Evolutionary conservation across 2,329 filamentous ascomycete species (phyloP).

Genomic region (Trichoderma oligosporum): DNA sequence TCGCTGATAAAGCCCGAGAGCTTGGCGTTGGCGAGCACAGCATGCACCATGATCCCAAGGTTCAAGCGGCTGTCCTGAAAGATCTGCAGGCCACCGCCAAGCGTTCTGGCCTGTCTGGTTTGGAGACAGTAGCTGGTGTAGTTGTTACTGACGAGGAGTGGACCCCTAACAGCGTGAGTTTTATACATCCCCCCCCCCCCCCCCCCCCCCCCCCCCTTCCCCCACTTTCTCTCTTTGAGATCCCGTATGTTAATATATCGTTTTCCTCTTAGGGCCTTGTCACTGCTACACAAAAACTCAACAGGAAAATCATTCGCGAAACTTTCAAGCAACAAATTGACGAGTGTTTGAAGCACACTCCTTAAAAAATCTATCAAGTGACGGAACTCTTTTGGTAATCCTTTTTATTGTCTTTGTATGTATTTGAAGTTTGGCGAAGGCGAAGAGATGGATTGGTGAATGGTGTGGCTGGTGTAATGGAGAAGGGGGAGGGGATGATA

Average conservation of each 20-base stretch:
- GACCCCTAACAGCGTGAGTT: constrained; percentile 77
- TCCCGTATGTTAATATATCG: constrained; percentile 23
- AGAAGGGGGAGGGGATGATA: background rate
- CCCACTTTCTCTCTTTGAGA: background rate
- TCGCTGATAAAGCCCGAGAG: constrained; percentile 57
- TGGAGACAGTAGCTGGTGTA: constrained; percentile 73
- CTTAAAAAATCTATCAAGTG: constrained; percentile 18
- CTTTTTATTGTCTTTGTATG: background rate
- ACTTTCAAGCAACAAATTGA: constrained; percentile 51
- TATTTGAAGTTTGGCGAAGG: background rate
- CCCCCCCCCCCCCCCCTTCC: no score
- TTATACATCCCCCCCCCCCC: background rate
- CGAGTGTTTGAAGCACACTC: constrained; percentile 35
- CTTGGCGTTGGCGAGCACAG: constrained; percentile 63
- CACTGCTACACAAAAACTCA: constrained; percentile 60
- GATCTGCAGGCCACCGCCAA: constrained; percentile 64
- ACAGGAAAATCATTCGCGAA: constrained; percentile 50
- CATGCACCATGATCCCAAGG: constrained; percentile 63
- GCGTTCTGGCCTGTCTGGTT: constrained; percentile 61
- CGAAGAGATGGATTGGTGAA: background rate
- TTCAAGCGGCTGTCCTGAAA: constrained; percentile 60
- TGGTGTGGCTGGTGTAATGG: background rate
- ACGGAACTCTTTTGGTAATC: background rate
- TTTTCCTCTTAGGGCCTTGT: constrained; percentile 48
- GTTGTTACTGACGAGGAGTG: constrained; percentile 82